A percentile compares a stretch with the other conserved stretches of the same genome.
Conservation (phyloP, 2,329 filamentous ascomycete genomes). For the Xenoacremonium recifei region DNA sequence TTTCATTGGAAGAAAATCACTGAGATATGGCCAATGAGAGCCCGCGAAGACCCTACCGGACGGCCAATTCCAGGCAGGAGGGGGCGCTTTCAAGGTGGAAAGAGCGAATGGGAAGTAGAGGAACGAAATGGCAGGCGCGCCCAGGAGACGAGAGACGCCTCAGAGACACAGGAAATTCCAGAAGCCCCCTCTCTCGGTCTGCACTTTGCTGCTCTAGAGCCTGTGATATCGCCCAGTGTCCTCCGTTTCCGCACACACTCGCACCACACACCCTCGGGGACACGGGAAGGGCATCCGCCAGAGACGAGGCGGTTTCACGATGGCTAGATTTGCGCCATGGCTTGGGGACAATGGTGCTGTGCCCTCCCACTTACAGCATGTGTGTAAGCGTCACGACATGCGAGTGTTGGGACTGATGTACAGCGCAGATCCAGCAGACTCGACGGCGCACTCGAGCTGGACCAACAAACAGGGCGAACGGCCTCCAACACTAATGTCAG, state of each 20-base stretch:
- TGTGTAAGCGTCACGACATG: no score
- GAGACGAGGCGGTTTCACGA: not conserved
- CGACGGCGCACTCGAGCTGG: no score
- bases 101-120: slow-evolving; percentile 19
- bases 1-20: slow-evolving; percentile 24
- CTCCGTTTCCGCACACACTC: not conserved
- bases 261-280: not conserved
- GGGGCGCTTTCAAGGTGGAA: slow-evolving; percentile 20
- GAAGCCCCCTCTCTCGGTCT: slow-evolving; percentile 8
- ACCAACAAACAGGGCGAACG: slow-evolving; percentile 12
- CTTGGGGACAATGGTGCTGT: no score
- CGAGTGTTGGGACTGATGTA: no score
- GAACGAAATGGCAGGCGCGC: no score
- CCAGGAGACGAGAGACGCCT: no score
- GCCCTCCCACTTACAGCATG: no score
- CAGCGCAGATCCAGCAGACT: no score
- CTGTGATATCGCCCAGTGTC: no score
- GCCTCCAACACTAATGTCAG: slow-evolving; percentile 9
- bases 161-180: slow-evolving; percentile 12
- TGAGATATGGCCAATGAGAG: slow-evolving; percentile 18
- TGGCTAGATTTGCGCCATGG: no score
- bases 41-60: slow-evolving; percentile 5
- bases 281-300: not conserved
- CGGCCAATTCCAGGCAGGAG: slow-evolving; percentile 12
- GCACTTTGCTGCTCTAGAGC: no score